Evolutionary conservation across 192 early-diverging fungal species (phyloP), one percentile per base, ranked within the genome.

Genomic region (Dimargaris cristalligena): DNA sequence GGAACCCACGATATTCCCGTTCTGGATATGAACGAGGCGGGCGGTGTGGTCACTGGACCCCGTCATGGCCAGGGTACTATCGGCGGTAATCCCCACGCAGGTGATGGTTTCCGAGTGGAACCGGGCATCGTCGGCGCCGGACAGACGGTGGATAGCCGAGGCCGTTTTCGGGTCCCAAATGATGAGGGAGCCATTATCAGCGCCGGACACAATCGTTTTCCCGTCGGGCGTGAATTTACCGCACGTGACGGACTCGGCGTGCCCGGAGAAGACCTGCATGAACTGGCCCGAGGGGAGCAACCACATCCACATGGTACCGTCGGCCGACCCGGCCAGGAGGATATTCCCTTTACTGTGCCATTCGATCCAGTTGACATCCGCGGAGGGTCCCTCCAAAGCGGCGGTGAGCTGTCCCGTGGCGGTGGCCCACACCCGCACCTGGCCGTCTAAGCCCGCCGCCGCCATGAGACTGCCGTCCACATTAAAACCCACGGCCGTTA

Each of bases 241-340:
- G 58, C 86, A 86, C 11, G 89, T 86, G 28, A 94, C 84, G 11
- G 88, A 70, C 22, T 75, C 86, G 31, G 82, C 69, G 63, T 96
- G 94, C 22, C 94, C 92, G 20, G 79, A 81, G 60, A 99, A 96
- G 20, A 96, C 86, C 58, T 88, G 85, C 91, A 99, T 95, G 65
- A 88, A 90, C 35, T 79, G 78, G 41, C 92, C 91, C 2, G 68
- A 76, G 1, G 92, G 94, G 67, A 92, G 69, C 63, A 63, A 64
- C 95, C 95, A 97, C 94, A 99, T 97, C 93, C 93, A 99, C 54
- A 97, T 64, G 6, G 88, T 89, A 1, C 80, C 85, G 70, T 97
- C 96, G 46, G 74, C 73, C 33, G 84, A 77, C 23, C 92, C 93
- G n/a, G 87, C 88, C 28, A 99, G 65, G 18, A 99, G 60, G 14